Percentiles rank a stretch among this genome's conserved stretches.
Evolutionary conservation across 2,329 filamentous ascomycete species (phyloP).

Genomic region (Cladosporium sp.): DNA sequence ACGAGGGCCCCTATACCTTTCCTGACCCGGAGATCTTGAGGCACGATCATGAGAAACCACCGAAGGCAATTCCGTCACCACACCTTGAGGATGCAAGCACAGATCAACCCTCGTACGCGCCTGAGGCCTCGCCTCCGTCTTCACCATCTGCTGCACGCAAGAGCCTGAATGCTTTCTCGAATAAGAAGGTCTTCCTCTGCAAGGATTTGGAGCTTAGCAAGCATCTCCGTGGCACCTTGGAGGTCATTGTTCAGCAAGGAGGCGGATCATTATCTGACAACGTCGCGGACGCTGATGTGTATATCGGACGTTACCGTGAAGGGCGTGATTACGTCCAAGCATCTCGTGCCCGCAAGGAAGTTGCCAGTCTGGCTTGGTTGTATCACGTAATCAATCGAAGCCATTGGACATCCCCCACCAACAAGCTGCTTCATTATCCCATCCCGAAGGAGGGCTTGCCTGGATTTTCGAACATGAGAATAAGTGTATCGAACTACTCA

Average conservation of each 20-base stretch:
- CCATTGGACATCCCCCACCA: slow-evolving; percentile 78
- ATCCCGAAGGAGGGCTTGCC: slow-evolving; percentile 69
- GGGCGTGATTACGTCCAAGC: slow-evolving; percentile 72
- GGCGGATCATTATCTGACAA: slow-evolving; percentile 63
- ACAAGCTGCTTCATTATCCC: slow-evolving; percentile 83
- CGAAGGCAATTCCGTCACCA: slow-evolving; percentile 21
- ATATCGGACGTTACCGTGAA: slow-evolving; percentile 80
- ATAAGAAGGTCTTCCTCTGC: slow-evolving; percentile 71
- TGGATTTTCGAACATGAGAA: slow-evolving; percentile 68
- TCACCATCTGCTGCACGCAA: slow-evolving; percentile 39
- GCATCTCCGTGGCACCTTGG: slow-evolving; percentile 61
- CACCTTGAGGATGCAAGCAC: slow-evolving; percentile 63
- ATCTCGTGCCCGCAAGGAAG: slow-evolving; percentile 69
- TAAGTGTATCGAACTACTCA: slow-evolving; percentile 93
- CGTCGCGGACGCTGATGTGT: slow-evolving; percentile 69
- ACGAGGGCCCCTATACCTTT: slow-evolving; percentile 77
- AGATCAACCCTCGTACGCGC: slow-evolving; percentile 33
- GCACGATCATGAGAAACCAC: slow-evolving; percentile 6
- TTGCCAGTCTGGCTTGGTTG: slow-evolving; percentile 90
- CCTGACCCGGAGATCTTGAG: slow-evolving; percentile 77
- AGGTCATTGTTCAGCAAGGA: slow-evolving; percentile 62
- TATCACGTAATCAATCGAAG: slow-evolving; percentile 87
- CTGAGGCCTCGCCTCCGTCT: slow-evolving; percentile 35
- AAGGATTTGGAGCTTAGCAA: slow-evolving; percentile 64
- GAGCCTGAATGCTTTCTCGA: slow-evolving; percentile 67